Evolutionary conservation across 352 stramenopile genomes (phyloP).

Genomic region (Globisporangium solare): DNA sequence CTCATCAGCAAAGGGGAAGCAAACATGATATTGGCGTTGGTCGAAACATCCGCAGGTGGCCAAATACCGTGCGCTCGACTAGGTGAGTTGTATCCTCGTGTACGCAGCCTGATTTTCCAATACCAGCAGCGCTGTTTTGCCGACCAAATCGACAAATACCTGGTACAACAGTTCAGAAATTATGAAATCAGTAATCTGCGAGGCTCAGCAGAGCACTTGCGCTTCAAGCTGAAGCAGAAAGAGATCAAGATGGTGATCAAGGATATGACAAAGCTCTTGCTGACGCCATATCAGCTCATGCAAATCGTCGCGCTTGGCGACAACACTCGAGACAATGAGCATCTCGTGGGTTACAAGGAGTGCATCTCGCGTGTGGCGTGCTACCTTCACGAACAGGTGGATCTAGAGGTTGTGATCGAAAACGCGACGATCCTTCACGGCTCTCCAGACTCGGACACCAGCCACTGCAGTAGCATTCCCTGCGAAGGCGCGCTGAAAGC

Average conservation of each 20-base stretch:
- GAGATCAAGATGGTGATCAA: constrained; percentile 38
- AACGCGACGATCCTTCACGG: constrained; percentile 21
- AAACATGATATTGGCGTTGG: constrained; percentile 48
- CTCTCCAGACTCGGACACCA: constrained; percentile 14
- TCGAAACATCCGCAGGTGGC: constrained; percentile 17
- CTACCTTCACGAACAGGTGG: constrained; percentile 27
- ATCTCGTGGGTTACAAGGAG: constrained; percentile 43
- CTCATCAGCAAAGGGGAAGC: constrained; percentile 52
- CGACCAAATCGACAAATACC: constrained; percentile 30
- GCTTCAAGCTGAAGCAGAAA: constrained; percentile 37
- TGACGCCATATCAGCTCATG: constrained; percentile 47
- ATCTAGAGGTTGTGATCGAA: constrained; percentile 21
- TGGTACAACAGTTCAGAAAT: constrained; percentile 43
- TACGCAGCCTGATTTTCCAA: constrained; percentile 51
- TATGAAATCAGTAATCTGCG: constrained; percentile 46
- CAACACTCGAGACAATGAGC: constrained; percentile 14
- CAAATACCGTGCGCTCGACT: constrained; percentile 35
- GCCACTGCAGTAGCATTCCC: constrained; percentile 3
- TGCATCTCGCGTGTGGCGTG: constrained; percentile 24
- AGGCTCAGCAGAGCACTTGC: constrained; percentile 44
- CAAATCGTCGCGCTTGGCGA: constrained; percentile 31
- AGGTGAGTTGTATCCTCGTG: constrained; percentile 31
- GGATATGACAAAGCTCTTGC: constrained; percentile 47
- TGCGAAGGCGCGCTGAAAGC: constrained; percentile 28
- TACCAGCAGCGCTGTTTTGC: constrained; percentile 48